These are phyloP conservation scores for Suillus bovinus DNA, from an alignment of 768 basidiomycete genomes.

Conservation along the genomic window DNA sequence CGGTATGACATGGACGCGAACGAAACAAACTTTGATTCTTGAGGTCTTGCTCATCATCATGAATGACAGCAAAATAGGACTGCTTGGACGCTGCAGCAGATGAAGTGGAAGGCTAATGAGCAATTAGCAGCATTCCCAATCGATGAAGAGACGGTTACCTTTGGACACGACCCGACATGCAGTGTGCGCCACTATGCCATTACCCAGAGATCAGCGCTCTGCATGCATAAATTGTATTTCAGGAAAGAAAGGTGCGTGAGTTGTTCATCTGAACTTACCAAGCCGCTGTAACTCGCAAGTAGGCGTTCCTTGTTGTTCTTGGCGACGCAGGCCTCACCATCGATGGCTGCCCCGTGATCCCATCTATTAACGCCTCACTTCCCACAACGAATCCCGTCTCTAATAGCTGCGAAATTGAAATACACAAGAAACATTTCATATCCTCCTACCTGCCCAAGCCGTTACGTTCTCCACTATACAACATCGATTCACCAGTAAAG, in stretches of 20 bases:
- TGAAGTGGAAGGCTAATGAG: slow-evolving; percentile 50
- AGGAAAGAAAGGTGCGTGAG: slow-evolving; percentile 54
- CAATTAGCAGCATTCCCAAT: slow-evolving; percentile 71
- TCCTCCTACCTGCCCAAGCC: slow-evolving; percentile 78
- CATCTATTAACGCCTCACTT: too few species aligned
- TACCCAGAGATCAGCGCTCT: slow-evolving; percentile 61
- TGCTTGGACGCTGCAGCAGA: slow-evolving; percentile 65
- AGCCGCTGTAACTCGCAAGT: too few species aligned
- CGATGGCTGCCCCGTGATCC: slow-evolving; percentile 64
- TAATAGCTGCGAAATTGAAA: slow-evolving; percentile 67
- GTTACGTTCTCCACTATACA: slow-evolving; percentile 50
- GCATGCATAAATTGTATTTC: slow-evolving; percentile 68
- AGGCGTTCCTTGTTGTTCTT: slow-evolving; percentile 73
- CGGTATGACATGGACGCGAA: not conserved
- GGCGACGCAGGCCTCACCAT: slow-evolving; percentile 58
- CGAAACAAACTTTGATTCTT: not conserved
- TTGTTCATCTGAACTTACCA: slow-evolving; percentile 2
- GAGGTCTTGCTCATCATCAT: slow-evolving; percentile 16
- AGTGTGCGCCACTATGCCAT: slow-evolving; percentile 72
- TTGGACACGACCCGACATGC: slow-evolving; percentile 65
- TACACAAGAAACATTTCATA: slow-evolving; percentile 65
- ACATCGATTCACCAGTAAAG: slow-evolving; percentile 49
- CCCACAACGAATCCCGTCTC: slow-evolving; percentile 66
- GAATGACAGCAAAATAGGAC: slow-evolving; percentile 56
- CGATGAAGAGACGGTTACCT: slow-evolving; percentile 64